Conservation (phyloP, 306 rosid species). For the Geum urbanum region DNA sequence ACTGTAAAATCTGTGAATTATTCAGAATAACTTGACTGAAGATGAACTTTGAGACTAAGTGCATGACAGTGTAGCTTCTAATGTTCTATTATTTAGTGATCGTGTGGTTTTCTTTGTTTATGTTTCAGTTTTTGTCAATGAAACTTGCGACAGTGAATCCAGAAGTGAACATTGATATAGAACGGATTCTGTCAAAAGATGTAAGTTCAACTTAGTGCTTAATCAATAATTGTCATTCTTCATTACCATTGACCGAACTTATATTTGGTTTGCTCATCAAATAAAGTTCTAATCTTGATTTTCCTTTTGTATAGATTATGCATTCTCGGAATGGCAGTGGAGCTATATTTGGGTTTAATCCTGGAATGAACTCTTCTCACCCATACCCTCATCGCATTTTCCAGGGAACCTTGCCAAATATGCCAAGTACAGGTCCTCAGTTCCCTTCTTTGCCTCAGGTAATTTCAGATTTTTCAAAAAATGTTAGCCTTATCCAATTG, state of each 20-base stretch:
- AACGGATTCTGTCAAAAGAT: constrained; percentile 81
- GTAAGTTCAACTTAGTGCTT: constrained; percentile 42
- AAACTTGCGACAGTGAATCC: constrained; percentile 97
- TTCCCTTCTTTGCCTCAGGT: constrained; percentile 80
- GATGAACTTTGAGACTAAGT: not conserved
- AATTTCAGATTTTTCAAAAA: constrained; percentile 22
- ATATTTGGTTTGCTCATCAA: constrained; percentile 6
- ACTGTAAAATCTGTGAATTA: not conserved
- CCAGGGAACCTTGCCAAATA: constrained; percentile 53
- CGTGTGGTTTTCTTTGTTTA: not conserved
- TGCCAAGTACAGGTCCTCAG: constrained; percentile 53
- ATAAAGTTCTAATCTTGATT: constrained; percentile 4
- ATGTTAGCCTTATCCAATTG: not conserved
- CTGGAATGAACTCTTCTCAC: constrained; percentile 59
- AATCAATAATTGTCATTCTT: not conserved
- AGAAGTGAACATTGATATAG: constrained; percentile 75
- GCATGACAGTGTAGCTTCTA: not conserved
- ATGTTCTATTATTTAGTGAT: constrained; percentile 14
- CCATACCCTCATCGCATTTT: constrained; percentile 51
- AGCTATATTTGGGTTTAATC: constrained; percentile 48
- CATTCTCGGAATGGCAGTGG: constrained; percentile 54
- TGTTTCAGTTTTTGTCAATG: constrained; percentile 90
- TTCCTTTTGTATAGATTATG: constrained; percentile 50
- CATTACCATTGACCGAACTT: not conserved
- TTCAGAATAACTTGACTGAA: not conserved